Percentiles rank a stretch among this genome's conserved stretches.
Evolutionary conservation across 208 protist genomes (phyloP).

Genomic region (Histomonas meleagridis): DNA sequence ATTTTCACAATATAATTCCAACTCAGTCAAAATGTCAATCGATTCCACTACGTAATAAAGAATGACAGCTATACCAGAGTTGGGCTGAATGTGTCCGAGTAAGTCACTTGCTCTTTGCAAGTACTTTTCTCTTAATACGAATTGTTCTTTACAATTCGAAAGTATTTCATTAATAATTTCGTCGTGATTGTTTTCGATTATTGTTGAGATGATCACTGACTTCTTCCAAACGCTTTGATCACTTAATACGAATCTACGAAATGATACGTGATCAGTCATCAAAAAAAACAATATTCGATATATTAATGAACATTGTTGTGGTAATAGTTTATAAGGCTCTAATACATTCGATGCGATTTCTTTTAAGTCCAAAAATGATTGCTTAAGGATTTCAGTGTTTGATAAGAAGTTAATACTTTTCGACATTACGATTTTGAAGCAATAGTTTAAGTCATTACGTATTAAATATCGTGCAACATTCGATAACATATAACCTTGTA

Average conservation of each 20-base stretch:
- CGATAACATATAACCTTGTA: background rate
- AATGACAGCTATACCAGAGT: background rate
- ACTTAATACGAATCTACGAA: background rate
- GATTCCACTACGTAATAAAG: background rate
- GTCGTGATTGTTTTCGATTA: background rate
- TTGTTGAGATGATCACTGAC: background rate
- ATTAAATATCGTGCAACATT: background rate
- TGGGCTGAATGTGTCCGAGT: background rate
- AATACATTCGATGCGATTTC: background rate
- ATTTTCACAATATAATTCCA: background rate
- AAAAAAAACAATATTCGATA: background rate
- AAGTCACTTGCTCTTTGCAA: background rate
- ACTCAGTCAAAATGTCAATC: background rate
- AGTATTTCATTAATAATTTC: background rate
- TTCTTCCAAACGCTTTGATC: background rate
- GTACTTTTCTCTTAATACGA: background rate
- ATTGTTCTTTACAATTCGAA: background rate
- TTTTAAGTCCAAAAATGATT: background rate
- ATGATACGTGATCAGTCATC: background rate
- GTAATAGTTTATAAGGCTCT: background rate
- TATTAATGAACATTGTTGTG: background rate
- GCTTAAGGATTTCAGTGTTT: background rate
- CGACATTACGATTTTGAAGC: background rate
- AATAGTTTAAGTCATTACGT: background rate
- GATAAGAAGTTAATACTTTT: background rate